Evolutionary conservation across 305 asterid species (phyloP).

Genomic region (Galium porrigens): DNA sequence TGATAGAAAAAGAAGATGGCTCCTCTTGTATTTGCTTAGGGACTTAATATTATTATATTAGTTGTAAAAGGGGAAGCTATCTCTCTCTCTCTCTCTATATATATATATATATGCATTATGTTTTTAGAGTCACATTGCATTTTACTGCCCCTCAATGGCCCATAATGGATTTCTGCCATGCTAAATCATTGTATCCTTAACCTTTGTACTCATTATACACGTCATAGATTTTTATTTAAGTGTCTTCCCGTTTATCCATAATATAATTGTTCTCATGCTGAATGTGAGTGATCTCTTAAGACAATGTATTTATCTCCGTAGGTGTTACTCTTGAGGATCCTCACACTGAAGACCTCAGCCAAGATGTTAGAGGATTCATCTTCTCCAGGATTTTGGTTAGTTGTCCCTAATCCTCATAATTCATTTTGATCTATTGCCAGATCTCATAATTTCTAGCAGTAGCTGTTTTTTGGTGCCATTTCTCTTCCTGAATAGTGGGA

Average conservation of each 20-base stretch:
- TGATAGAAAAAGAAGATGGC: too few species aligned
- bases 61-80: background rate
- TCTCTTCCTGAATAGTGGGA: background rate
- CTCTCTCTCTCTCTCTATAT: too few species aligned
- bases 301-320: slow-evolving; percentile 21
- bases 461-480: background rate
- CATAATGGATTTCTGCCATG: background rate
- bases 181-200: background rate
- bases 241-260: background rate
- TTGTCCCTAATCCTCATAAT: slow-evolving; percentile 10
- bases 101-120: too few species aligned
- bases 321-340: slow-evolving; percentile 98
- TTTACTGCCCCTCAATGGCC: background rate
- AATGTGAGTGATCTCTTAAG: background rate
- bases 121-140: background rate
- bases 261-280: background rate
- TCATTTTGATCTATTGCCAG: background rate
- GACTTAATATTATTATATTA: background rate
- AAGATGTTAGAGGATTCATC: slow-evolving; percentile 90
- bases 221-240: background rate
- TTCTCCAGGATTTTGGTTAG: slow-evolving; percentile 85
- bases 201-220: background rate
- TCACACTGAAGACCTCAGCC: slow-evolving; percentile 94
- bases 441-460: background rate
- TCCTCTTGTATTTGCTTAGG: background rate